Conservation (phyloP, 192 early-diverging fungal species). For the Coemansia sp. region DNA sequence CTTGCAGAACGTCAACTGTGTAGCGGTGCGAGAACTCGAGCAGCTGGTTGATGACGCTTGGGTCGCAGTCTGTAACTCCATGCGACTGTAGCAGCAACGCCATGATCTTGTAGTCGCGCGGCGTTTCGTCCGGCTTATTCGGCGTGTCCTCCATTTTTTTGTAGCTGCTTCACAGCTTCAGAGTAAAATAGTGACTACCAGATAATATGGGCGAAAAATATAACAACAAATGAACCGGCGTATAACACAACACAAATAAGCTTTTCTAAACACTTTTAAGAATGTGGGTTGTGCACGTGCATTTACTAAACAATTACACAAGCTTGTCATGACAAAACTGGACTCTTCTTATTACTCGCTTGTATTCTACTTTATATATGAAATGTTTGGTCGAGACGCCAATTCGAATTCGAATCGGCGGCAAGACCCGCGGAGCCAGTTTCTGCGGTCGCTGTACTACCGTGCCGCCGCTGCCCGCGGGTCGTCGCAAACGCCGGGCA, state of each 20-base stretch:
- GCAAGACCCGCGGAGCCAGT: constrained; percentile 24
- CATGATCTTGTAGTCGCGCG: constrained; percentile 74
- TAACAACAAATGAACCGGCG: too few species aligned
- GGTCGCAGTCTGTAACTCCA: constrained; percentile 86
- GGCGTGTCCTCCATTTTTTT: constrained; percentile 38
- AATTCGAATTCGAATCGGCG: constrained; percentile 6
- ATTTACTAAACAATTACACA: too few species aligned
- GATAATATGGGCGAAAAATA: too few species aligned
- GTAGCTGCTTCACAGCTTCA: too few species aligned
- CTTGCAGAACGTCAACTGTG: constrained; percentile 86
- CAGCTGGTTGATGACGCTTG: constrained; percentile 85
- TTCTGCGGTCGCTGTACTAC: constrained; percentile 41
- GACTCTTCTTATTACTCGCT: background rate
- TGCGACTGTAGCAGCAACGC: constrained; percentile 81
- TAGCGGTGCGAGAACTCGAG: constrained; percentile 94
- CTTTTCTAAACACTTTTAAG: too few species aligned
- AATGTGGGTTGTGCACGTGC: too few species aligned
- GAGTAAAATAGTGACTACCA: too few species aligned
- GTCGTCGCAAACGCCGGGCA: constrained; percentile 4
- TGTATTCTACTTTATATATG: background rate
- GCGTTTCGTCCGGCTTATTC: constrained; percentile 51
- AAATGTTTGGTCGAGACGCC: constrained; percentile 12
- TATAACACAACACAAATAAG: too few species aligned
- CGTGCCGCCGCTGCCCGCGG: constrained; percentile 16
- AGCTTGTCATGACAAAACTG: too few species aligned